These are phyloP conservation scores for Mycena filopes DNA, from an alignment of 768 basidiomycete genomes.

Conservation along the genomic window DNA sequence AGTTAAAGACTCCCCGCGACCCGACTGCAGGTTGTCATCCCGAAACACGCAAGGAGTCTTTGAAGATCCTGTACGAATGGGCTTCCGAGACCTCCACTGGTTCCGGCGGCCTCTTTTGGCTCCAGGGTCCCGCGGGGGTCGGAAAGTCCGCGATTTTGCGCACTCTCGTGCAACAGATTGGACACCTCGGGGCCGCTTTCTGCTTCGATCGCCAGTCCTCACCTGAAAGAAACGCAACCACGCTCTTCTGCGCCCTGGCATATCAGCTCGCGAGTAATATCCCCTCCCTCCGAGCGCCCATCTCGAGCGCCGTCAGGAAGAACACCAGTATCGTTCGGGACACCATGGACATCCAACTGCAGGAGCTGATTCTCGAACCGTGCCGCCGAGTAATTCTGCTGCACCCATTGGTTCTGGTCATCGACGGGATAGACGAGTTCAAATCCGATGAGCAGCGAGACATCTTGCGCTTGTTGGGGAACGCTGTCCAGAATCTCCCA, in stretches of 20 bases:
- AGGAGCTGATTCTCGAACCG: conserved; percentile 26
- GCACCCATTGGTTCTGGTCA: conserved; percentile 14
- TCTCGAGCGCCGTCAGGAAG: conserved; percentile 15
- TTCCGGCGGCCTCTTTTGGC: conserved; percentile 13
- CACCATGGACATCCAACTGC: conserved; percentile 13
- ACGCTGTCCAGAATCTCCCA: conserved; percentile 1
- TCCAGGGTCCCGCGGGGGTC: conserved; percentile 24
- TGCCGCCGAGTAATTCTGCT: background rate
- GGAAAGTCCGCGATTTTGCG: conserved; percentile 30
- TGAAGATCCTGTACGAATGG: conserved; percentile 15
- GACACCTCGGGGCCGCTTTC: conserved; percentile 16
- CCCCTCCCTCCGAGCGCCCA: conserved; percentile 19
- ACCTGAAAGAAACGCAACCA: background rate
- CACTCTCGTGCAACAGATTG: conserved; percentile 8
- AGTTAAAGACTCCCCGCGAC: background rate
- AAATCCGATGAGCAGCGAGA: conserved; percentile 15
- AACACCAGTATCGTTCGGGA: conserved; percentile 18
- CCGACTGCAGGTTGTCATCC: conserved; percentile 13
- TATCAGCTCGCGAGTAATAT: conserved; percentile 26
- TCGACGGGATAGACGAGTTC: conserved; percentile 29
- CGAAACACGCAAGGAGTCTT: conserved; percentile 17
- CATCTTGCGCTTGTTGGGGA: conserved; percentile 12
- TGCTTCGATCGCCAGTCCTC: conserved; percentile 3
- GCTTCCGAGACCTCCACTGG: background rate
- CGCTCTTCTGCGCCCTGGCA: conserved; percentile 20